phyloP scores from a whole-genome alignment of 805 yeast genomes.

The Saturnispora sekii region DNA sequence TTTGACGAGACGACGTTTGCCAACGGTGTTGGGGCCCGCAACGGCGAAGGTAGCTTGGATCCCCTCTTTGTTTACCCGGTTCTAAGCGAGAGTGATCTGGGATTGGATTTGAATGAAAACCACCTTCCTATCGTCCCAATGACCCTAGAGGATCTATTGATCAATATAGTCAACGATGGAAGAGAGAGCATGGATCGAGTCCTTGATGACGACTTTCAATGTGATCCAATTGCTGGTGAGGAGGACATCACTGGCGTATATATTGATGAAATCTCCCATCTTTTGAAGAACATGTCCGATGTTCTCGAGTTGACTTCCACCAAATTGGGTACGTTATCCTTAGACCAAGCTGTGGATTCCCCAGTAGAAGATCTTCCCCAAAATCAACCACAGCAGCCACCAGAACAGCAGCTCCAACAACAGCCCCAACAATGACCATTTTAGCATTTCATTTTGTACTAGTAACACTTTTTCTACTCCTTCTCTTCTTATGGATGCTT shows the following conservation, averaged over 20 bases:
- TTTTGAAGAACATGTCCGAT: conserved; percentile 2
- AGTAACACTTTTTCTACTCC: too few species aligned
- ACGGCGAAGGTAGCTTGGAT: background rate
- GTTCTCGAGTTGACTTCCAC: background rate
- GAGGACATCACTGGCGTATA: background rate
- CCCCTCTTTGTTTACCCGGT: conserved; percentile 3
- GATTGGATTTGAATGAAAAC: conserved; percentile 1
- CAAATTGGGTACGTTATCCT: background rate
- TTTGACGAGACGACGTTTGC: conserved; percentile 3
- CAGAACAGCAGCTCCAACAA: too few species aligned
- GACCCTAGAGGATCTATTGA: background rate
- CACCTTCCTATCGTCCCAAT: background rate
- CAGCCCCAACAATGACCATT: too few species aligned
- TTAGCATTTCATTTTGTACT: too few species aligned
- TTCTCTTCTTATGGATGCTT: too few species aligned
- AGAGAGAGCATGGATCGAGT: conserved; percentile 1
- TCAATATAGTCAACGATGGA: conserved; percentile 3
- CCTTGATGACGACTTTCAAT: conserved; percentile 1
- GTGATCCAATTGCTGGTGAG: background rate
- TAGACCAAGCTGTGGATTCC: too few species aligned
- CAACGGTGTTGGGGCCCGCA: background rate
- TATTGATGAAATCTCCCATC: background rate
- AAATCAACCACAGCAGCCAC: too few species aligned
- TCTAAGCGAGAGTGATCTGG: background rate
- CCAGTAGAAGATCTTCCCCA: too few species aligned